phyloP scores from a whole-genome alignment of 2,329 filamentous ascomycete species.

The Hortaea werneckii region DNA sequence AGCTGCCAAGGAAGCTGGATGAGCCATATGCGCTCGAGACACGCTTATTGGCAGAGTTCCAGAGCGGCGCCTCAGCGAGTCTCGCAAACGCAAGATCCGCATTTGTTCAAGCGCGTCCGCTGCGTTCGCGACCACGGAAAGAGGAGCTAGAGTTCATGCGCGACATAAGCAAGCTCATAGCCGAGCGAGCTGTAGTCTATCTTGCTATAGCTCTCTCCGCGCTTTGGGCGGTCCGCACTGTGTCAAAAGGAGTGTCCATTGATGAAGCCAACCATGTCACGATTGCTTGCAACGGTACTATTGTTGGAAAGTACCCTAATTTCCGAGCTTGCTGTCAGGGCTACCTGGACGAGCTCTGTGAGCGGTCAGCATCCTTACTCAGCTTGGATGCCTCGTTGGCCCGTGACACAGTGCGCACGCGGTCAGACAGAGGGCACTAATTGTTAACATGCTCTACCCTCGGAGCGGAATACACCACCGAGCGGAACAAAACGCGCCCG shows the following conservation, averaged over 20 bases:
- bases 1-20: conserved; percentile 41
- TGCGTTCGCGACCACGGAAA: conserved; percentile 30
- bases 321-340: conserved; percentile 54
- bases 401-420: too few species aligned
- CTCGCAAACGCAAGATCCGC: conserved; percentile 33
- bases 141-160: conserved; percentile 42
- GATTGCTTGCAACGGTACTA: conserved; percentile 69
- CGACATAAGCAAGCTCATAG: conserved; percentile 43
- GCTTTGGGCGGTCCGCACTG: conserved; percentile 45
- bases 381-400: too few species aligned
- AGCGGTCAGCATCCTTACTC: too few species aligned
- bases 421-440: too few species aligned
- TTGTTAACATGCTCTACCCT: too few species aligned
- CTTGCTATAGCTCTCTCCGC: conserved; percentile 54
- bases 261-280: conserved; percentile 28
- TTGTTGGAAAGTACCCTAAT: conserved; percentile 66
- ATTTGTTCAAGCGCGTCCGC: conserved; percentile 43
- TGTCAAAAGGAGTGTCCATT: conserved; percentile 34
- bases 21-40: conserved; percentile 52
- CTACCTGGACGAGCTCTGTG: conserved; percentile 50
- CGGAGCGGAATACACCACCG: too few species aligned
- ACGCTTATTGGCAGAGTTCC: conserved; percentile 47
- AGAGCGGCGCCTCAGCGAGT: conserved; percentile 35
- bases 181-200: conserved; percentile 50
- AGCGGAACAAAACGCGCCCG: too few species aligned